Evolutionary conservation across 2,329 filamentous ascomycete species (phyloP).

Genomic region (Gyromitra esculenta): DNA sequence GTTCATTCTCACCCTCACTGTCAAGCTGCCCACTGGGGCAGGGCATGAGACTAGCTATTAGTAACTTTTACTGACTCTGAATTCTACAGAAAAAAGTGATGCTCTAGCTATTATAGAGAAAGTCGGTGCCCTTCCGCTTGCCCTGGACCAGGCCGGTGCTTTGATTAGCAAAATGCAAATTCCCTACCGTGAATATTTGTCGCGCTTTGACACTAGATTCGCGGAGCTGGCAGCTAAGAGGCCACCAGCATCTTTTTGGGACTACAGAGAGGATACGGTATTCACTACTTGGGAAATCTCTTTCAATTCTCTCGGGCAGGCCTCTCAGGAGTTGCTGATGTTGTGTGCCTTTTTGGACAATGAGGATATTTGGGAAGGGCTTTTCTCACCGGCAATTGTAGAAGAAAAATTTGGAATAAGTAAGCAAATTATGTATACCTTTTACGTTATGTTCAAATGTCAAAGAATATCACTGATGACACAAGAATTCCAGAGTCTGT

Average conservation of each 20-base stretch:
- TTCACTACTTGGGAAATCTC: slow-evolving; percentile 58
- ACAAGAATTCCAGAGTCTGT: not conserved
- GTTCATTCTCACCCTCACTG: too few relatives aligned
- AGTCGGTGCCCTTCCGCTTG: slow-evolving; percentile 17
- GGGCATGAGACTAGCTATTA: too few relatives aligned
- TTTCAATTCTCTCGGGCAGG: slow-evolving; percentile 41
- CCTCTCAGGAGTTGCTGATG: slow-evolving; percentile 42
- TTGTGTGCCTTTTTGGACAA: slow-evolving; percentile 54
- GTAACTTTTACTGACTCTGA: too few relatives aligned
- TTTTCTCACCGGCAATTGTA: slow-evolving; percentile 51
- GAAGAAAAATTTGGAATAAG: slow-evolving; percentile 30
- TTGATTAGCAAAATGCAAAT: slow-evolving; percentile 47
- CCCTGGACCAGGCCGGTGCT: slow-evolving; percentile 9
- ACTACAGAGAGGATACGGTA: slow-evolving; percentile 50
- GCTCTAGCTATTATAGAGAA: slow-evolving; percentile 5
- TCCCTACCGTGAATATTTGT: slow-evolving; percentile 52
- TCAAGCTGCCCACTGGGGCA: too few relatives aligned
- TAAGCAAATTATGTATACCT: slow-evolving; percentile 18
- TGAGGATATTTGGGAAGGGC: slow-evolving; percentile 55
- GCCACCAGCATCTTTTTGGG: slow-evolving; percentile 22
- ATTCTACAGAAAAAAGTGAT: not conserved
- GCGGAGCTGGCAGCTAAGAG: slow-evolving; percentile 46
- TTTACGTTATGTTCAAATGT: not conserved
- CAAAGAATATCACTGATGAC: not conserved
- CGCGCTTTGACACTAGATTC: slow-evolving; percentile 51